Conservation (phyloP, 192 early-diverging fungal species). For the Coemansia erecta region DNA sequence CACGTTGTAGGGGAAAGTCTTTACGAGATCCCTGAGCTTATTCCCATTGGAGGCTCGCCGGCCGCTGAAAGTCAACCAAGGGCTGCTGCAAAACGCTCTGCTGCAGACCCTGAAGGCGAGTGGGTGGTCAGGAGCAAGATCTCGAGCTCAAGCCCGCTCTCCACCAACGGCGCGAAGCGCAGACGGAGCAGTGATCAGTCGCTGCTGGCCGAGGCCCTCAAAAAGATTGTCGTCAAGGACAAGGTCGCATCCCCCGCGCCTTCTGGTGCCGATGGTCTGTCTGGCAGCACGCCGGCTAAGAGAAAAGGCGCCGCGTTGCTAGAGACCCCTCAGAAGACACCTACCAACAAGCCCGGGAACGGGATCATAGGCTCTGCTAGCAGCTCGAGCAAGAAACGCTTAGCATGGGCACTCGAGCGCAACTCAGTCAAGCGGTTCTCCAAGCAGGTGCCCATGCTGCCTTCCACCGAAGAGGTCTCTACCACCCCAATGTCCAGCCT, state of each 20-base stretch:
- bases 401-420: constrained; percentile 46
- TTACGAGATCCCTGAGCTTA: constrained; percentile 19
- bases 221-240: constrained; percentile 22
- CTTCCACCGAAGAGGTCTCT: constrained; percentile 18
- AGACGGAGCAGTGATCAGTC: constrained; percentile 10
- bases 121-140: constrained; percentile 26
- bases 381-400: constrained; percentile 25
- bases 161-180: constrained; percentile 7
- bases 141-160: not conserved
- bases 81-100: not conserved
- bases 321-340: not conserved
- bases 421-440: constrained; percentile 49
- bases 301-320: too few relatives aligned
- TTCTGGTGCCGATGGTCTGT: too few relatives aligned
- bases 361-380: not conserved
- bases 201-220: constrained; percentile 18
- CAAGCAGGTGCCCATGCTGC: constrained; percentile 47
- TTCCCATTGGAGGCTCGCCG: constrained; percentile 4
- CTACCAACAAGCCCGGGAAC: not conserved
- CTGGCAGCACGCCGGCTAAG: not conserved
- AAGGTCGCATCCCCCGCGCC: constrained; percentile 2
- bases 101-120: not conserved
- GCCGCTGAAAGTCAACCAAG: not conserved
- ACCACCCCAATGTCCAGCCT: constrained; percentile 7
- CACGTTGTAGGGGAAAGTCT: not conserved